Conservation (phyloP, 352 stramenopile genomes). For the Pythium phragmitis region DNA sequence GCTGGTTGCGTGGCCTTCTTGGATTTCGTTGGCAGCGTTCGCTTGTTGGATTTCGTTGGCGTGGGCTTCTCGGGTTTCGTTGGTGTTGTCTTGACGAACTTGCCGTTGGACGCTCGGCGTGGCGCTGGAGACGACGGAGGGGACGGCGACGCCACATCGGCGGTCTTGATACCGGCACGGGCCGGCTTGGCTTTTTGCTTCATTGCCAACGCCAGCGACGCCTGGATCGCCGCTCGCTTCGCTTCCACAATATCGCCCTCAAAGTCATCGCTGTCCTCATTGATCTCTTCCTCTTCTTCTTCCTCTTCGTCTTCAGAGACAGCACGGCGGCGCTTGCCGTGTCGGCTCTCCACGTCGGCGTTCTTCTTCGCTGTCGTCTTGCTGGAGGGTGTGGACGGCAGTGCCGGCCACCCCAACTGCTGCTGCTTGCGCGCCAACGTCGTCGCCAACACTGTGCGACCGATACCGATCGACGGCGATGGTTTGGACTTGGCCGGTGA, state of each 20-base stretch:
- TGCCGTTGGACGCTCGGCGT: slow-evolving; percentile 5
- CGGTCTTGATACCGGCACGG: slow-evolving; percentile 7
- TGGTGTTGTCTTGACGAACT: neutral
- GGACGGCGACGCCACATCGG: neutral
- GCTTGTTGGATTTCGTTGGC: neutral
- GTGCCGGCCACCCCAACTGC: slow-evolving; percentile 10
- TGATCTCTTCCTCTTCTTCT: slow-evolving; percentile 15
- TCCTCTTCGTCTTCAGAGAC: slow-evolving; percentile 16
- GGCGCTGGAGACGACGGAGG: slow-evolving; percentile 9
- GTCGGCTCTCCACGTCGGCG: neutral
- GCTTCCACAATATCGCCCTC: slow-evolving; percentile 29
- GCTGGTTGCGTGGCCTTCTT: slow-evolving; percentile 1
- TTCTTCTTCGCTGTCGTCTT: neutral
- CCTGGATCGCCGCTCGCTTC: slow-evolving; percentile 19
- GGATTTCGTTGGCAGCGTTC: slow-evolving; percentile 5
- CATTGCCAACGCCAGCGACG: slow-evolving; percentile 17
- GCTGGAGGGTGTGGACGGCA: neutral
- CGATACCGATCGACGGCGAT: neutral
- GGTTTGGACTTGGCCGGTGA: neutral
- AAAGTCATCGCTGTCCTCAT: slow-evolving; percentile 32
- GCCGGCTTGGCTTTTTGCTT: slow-evolving; percentile 7
- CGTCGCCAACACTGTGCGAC: slow-evolving; percentile 21
- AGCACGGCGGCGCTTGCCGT: slow-evolving; percentile 11
- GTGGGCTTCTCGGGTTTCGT: too few relatives aligned
- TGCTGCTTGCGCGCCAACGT: slow-evolving; percentile 24